Evolutionary conservation across 192 early-diverging fungal genomes (phyloP).

Genomic region (Podila verticillata): DNA sequence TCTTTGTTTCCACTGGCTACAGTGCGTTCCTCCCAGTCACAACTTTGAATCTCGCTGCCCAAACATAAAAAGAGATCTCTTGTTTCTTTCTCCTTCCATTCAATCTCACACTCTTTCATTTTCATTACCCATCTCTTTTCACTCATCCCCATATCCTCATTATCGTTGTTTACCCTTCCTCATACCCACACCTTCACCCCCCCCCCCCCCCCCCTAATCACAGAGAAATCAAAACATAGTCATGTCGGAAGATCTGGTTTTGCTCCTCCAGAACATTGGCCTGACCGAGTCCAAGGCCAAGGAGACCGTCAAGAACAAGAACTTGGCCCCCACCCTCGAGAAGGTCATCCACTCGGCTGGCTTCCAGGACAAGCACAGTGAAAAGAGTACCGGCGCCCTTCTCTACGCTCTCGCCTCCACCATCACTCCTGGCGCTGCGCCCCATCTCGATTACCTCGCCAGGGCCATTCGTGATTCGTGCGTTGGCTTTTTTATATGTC

Average conservation of each 20-base stretch:
- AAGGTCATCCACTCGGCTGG: constrained; percentile 76
- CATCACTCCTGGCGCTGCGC: constrained; percentile 74
- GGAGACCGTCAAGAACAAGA: constrained; percentile 97
- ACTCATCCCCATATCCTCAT: not conserved
- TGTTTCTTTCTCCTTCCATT: not conserved
- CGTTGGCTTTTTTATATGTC: not conserved
- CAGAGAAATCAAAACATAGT: constrained; percentile 2
- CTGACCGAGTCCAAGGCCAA: constrained; percentile 91
- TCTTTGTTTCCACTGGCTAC: too few species aligned
- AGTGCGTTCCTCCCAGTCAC: too few species aligned
- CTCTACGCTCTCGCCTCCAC: constrained; percentile 91
- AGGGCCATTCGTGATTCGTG: constrained; percentile 73
- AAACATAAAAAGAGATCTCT: not conserved
- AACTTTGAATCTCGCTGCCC: not conserved
- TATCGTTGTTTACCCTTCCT: not conserved
- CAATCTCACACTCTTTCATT: not conserved
- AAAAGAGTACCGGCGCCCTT: constrained; percentile 75
- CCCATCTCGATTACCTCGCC: constrained; percentile 85
- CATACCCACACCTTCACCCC: not conserved
- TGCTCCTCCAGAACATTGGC: constrained; percentile 87
- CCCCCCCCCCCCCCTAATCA: not conserved
- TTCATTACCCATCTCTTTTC: not conserved
- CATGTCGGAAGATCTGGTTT: constrained; percentile 61
- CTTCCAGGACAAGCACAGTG: constrained; percentile 52
- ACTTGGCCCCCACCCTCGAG: constrained; percentile 83